Evolutionary conservation across 768 basidiomycete species (phyloP).

Genomic region (Boletus coccyginus): DNA sequence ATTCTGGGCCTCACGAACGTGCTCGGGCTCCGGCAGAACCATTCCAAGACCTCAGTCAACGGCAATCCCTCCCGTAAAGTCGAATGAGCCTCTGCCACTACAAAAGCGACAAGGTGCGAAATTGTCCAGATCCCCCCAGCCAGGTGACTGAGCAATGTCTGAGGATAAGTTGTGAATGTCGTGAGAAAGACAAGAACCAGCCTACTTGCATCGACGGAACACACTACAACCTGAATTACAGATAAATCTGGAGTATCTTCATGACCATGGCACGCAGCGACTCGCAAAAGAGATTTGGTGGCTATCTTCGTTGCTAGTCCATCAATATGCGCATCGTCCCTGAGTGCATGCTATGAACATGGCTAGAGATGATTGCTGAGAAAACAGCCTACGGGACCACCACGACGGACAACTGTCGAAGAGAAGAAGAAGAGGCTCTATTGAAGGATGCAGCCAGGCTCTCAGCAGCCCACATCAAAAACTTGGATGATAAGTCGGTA

Average conservation of each 20-base stretch:
- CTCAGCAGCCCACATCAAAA: constrained; percentile 18
- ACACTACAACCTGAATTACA: constrained; percentile 38
- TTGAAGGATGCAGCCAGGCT: not conserved
- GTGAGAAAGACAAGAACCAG: not conserved
- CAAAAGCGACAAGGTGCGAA: constrained; percentile 42
- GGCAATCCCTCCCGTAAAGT: constrained; percentile 38
- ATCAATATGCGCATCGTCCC: constrained; percentile 14
- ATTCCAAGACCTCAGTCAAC: constrained; percentile 43
- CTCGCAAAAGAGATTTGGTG: constrained; percentile 15
- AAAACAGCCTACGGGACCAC: constrained; percentile 18
- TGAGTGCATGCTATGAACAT: constrained; percentile 5
- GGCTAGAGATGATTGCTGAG: not conserved
- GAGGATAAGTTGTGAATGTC: constrained; percentile 3
- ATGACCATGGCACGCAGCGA: constrained; percentile 10
- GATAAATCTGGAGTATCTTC: constrained; percentile 16
- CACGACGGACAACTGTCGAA: constrained; percentile 13
- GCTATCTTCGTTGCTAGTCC: constrained; percentile 14
- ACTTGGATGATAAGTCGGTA: constrained; percentile 15
- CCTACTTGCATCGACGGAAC: constrained; percentile 38
- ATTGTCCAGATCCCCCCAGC: constrained; percentile 37
- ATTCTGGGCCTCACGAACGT: constrained; percentile 40
- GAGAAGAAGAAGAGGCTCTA: not conserved
- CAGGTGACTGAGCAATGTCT: constrained; percentile 44
- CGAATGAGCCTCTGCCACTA: constrained; percentile 42
- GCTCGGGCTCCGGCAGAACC: constrained; percentile 41